Evolutionary conservation across 2,329 filamentous ascomycete genomes (phyloP), one percentile per base, ranked within the genome.

Genomic region (Rasamsonia emersonii): DNA sequence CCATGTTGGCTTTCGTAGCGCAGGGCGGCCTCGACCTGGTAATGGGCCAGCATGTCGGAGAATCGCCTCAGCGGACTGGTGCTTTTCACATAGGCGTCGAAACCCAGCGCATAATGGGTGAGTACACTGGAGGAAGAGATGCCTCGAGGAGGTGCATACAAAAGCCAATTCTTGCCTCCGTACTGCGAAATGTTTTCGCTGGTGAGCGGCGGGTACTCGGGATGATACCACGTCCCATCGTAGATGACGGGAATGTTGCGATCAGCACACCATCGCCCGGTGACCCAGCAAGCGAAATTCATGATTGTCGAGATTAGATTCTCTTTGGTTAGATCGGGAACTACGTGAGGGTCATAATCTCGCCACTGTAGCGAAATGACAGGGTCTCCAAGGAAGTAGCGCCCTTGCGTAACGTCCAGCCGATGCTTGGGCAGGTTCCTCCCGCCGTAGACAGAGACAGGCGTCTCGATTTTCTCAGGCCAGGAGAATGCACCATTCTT

Each of bases 1-100:
- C 65, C 64, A 4, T 61, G 59, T 18, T 54, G 45, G 8, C 67
- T 62, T 52, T 79, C 75, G 39, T 70, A 64, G 8, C 71, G 69
- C 24, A 80, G 44, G 2, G 71, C 73, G 5, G 74, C 70, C 57
- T 79, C 74, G 28, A 78, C 75, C 42, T 80, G 75, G 65, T 76
- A 79, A 47, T 79, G 75, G 8, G 65, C 58, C 27, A 79, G 61
- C 48, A 79, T 64, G 50, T 80, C 76, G 28, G 61, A 63, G 50
- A 71, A 79, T 21, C 75, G 65, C 30, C 76, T 69, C 14, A 80
- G 59, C 1, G 76, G 76, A 45, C 70, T 76, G 0, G 75, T 79
- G 30, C 67, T 65, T 53, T 73, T 77, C 37, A 67, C 53, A 44
- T 79, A 79, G 16, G 62, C 49, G 17, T 65, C 53, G 17, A 73